Evolutionary conservation across 495 filamentous ascomycete species (phyloP).

Genomic region (Penicillium canescens): DNA sequence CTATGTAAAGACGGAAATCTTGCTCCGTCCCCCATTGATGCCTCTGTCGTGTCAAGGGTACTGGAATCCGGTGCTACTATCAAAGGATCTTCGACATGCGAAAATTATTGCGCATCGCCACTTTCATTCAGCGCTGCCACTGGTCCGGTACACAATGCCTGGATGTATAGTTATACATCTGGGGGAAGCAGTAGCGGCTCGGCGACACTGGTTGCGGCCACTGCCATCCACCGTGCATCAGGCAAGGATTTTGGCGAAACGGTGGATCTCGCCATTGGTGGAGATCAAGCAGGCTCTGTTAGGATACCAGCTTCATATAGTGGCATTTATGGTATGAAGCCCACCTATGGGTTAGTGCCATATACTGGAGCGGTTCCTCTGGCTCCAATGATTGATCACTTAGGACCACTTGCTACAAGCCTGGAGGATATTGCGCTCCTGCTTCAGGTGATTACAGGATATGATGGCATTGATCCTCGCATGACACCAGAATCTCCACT

Average conservation of each 20-base stretch:
- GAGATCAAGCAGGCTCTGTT: conserved; percentile 58
- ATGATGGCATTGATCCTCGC: conserved; percentile 54
- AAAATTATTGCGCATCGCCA: conserved; percentile 40
- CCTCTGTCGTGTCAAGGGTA: conserved; percentile 38
- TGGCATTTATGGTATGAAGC: conserved; percentile 45
- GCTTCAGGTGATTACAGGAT: conserved; percentile 53
- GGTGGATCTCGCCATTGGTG: conserved; percentile 55
- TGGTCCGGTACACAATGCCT: conserved; percentile 48
- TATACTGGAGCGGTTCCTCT: conserved; percentile 46
- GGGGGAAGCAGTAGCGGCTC: conserved; percentile 57
- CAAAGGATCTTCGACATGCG: conserved; percentile 40
- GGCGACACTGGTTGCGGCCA: conserved; percentile 46
- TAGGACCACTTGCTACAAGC: conserved; percentile 49
- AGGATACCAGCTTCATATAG: conserved; percentile 51
- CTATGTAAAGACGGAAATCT: conserved; percentile 20
- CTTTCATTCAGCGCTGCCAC: conserved; percentile 38
- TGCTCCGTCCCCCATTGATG: conserved; percentile 33
- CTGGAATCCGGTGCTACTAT: conserved; percentile 39
- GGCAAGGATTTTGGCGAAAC: conserved; percentile 28
- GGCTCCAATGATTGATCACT: conserved; percentile 46
- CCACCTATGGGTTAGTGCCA: conserved; percentile 52
- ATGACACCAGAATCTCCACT: conserved; percentile 42
- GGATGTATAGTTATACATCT: conserved; percentile 35
- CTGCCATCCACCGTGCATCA: conserved; percentile 33
- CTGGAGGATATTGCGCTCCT: conserved; percentile 52